A percentile compares a stretch with the other conserved stretches of the same genome.
Conservation (phyloP, 805 yeast genomes). For the Ogataea methanolica region DNA sequence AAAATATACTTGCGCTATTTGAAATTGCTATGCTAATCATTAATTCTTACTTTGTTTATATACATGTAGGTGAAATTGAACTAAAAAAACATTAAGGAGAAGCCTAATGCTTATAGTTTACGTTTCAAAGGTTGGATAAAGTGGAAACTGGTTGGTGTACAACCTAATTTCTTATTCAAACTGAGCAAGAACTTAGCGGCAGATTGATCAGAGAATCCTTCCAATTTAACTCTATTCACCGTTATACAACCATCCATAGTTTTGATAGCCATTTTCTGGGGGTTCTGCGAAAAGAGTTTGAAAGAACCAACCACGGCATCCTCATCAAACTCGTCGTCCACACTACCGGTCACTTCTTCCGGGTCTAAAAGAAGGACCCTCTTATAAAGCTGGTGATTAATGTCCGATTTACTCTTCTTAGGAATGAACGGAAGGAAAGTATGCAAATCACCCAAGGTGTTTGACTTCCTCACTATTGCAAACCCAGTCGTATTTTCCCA, state of each 20-base stretch:
- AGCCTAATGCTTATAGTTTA: not conserved
- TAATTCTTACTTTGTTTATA: not conserved
- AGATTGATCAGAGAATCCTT: conserved; percentile 46
- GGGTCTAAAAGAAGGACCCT: conserved; percentile 48
- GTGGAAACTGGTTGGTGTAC: not conserved
- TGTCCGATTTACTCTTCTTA: conserved; percentile 20
- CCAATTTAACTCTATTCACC: conserved; percentile 42
- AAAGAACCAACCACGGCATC: conserved; percentile 25
- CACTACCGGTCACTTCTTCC: conserved; percentile 1
- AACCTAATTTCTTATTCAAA: conserved; percentile 44
- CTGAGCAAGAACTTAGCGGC: conserved; percentile 40
- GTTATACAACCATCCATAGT: conserved; percentile 41
- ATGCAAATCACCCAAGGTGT: conserved; percentile 54
- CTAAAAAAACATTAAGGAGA: too few relatives aligned
- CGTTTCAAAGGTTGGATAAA: too few relatives aligned
- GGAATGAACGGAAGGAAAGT: conserved; percentile 37
- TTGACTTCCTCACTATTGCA: conserved; percentile 37
- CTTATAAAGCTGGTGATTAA: conserved; percentile 6
- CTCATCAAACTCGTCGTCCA: not conserved
- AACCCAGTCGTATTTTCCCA: conserved; percentile 42
- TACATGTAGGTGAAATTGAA: not conserved
- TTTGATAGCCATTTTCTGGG: conserved; percentile 31
- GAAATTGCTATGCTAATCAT: too few relatives aligned
- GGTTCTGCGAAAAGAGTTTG: not conserved
- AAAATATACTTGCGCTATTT: too few relatives aligned